These are phyloP conservation scores for Cyberlindnera lachancei DNA, from an alignment of 805 yeast genomes.

Conservation along the genomic window DNA sequence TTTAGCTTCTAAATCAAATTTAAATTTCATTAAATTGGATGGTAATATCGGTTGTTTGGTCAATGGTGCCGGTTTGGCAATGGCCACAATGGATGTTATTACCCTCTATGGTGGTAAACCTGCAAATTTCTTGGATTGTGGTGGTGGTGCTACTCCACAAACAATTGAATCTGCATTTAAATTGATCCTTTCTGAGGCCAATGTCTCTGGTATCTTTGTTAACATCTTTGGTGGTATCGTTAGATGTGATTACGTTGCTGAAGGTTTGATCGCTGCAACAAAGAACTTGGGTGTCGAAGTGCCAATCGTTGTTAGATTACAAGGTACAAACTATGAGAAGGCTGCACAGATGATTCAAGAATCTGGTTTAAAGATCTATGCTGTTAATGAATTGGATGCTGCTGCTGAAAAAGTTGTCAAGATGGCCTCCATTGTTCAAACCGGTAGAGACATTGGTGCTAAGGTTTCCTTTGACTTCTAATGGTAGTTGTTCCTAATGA, in stretches of 20 bases:
- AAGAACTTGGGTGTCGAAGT: slow-evolving; percentile 83
- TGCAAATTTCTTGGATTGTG: slow-evolving; percentile 98
- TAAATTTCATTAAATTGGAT: slow-evolving; percentile 94
- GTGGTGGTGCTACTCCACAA: slow-evolving; percentile 99
- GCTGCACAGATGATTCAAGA: slow-evolving; percentile 81
- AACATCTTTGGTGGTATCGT: slow-evolving; percentile 99
- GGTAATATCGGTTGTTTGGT: slow-evolving; percentile 99
- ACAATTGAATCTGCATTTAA: slow-evolving; percentile 96
- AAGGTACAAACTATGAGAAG: slow-evolving; percentile 91
- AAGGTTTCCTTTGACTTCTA: slow-evolving; percentile 40
- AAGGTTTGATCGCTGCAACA: slow-evolving; percentile 93
- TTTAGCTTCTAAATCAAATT: slow-evolving; percentile 80
- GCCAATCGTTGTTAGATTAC: slow-evolving; percentile 96
- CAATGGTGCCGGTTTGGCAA: slow-evolving; percentile 99
- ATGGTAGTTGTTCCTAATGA: no score
- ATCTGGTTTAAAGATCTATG: slow-evolving; percentile 88
- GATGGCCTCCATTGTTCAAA: slow-evolving; percentile 43
- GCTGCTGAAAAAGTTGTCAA: slow-evolving; percentile 95
- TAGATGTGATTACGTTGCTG: slow-evolving; percentile 98
- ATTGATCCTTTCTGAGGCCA: slow-evolving; percentile 81
- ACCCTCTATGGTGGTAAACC: slow-evolving; percentile 98
- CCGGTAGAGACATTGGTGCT: slow-evolving; percentile 42
- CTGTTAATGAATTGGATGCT: slow-evolving; percentile 88
- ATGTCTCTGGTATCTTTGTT: slow-evolving; percentile 92
- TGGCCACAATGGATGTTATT: slow-evolving; percentile 99